These are phyloP conservation scores for Cladobotryum protrusum DNA, from an alignment of 2,329 filamentous ascomycete genomes.

Conservation along the genomic window DNA sequence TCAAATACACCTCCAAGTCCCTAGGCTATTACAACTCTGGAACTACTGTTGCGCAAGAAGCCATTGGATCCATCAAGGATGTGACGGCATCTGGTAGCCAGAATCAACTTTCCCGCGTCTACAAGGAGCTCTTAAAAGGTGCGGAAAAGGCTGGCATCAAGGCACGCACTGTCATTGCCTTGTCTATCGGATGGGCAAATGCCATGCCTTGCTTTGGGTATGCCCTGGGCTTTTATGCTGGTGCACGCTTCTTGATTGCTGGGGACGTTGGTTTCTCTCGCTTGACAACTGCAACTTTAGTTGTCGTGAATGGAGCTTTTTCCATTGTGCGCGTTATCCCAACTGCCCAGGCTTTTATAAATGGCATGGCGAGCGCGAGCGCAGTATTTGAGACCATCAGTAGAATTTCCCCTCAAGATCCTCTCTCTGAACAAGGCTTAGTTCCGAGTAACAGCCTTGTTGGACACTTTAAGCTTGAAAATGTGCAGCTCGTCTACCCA, in stretches of 20 bases:
- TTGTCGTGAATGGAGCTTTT: conserved; percentile 78
- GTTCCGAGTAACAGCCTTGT: conserved; percentile 61
- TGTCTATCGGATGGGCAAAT: too few relatives aligned
- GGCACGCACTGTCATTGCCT: conserved; percentile 34
- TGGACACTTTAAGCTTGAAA: conserved; percentile 74
- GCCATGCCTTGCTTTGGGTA: too few relatives aligned
- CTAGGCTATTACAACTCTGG: neutral
- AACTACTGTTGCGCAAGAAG: conserved; percentile 29
- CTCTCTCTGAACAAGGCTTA: conserved; percentile 59
- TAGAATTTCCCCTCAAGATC: conserved; percentile 57
- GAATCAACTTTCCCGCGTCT: conserved; percentile 26
- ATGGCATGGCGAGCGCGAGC: conserved; percentile 66
- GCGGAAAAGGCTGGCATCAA: conserved; percentile 19
- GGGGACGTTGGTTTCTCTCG: conserved; percentile 57
- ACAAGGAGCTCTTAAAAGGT: conserved; percentile 13
- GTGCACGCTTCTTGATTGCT: conserved; percentile 59
- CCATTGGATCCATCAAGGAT: conserved; percentile 31
- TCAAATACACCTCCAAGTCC: neutral
- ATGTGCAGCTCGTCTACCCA: conserved; percentile 90
- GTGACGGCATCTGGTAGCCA: conserved; percentile 34
- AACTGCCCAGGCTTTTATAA: conserved; percentile 70
- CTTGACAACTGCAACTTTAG: conserved; percentile 71
- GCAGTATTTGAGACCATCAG: conserved; percentile 87
- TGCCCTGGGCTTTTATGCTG: conserved; percentile 73
- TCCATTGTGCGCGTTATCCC: conserved; percentile 72